These are phyloP conservation scores for apple (Malus domestica) DNA, from an alignment of 306 rosid genomes.

Conservation along the genomic window DNA sequence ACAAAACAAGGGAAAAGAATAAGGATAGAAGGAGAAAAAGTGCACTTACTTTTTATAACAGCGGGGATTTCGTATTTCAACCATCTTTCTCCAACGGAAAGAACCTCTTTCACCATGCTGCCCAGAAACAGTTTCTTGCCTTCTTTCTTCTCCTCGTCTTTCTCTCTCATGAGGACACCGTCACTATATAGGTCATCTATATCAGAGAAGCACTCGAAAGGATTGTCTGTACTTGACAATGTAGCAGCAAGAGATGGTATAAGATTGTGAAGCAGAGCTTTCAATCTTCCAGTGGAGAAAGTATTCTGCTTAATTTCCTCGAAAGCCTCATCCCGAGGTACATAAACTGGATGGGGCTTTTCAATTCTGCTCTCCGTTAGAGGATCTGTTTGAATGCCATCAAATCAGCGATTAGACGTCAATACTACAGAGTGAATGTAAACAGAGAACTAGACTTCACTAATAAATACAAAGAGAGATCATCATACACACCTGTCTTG, in stretches of 20 bases:
- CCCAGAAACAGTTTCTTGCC: conserved; percentile 28
- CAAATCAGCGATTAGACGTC: conserved; percentile 11
- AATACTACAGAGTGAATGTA: neutral
- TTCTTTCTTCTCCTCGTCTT: conserved; percentile 47
- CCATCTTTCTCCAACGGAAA: conserved; percentile 45
- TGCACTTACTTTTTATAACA: conserved; percentile 48
- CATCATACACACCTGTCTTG: conserved; percentile 36
- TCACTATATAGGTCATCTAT: conserved; percentile 78
- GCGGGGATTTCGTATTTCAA: conserved; percentile 78
- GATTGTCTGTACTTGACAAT: conserved; percentile 67
- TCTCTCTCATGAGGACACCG: conserved; percentile 61
- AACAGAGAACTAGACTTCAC: neutral
- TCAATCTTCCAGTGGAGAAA: conserved; percentile 83
- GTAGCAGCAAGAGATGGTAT: conserved; percentile 71
- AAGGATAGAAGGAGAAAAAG: neutral
- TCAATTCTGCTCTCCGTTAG: conserved; percentile 71
- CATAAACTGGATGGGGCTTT: conserved; percentile 94
- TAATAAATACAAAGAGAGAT: neutral
- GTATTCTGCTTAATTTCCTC: conserved; percentile 81
- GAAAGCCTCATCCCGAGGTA: conserved; percentile 90
- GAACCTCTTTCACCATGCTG: conserved; percentile 49
- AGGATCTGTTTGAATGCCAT: conserved; percentile 47
- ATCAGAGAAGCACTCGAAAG: conserved; percentile 80
- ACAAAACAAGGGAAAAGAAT: neutral
- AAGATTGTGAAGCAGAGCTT: conserved; percentile 86